A percentile compares a stretch with the other conserved stretches of the same genome.
Conservation (phyloP, 176 grass and related monocot species). For the Hyparrhenia diplandra region DNA sequence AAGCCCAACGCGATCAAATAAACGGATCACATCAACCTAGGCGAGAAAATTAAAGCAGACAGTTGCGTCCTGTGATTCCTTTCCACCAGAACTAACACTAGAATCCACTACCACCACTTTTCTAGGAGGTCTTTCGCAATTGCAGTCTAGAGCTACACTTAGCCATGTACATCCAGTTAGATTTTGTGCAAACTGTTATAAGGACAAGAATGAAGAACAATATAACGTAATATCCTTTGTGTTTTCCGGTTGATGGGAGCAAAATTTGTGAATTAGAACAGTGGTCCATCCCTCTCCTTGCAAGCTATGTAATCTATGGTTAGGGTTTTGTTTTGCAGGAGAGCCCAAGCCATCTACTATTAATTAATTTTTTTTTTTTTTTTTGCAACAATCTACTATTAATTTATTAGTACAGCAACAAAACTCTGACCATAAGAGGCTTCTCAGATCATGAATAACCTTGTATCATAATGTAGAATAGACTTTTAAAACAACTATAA, state of each 20-base stretch:
- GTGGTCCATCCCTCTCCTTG: not conserved
- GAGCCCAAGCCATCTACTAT: not conserved
- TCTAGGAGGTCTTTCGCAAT: not conserved
- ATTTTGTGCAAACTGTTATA: not conserved
- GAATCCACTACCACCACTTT: not conserved
- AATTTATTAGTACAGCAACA: too few species aligned
- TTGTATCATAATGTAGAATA: not conserved
- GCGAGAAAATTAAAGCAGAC: too few species aligned
- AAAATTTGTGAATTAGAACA: not conserved
- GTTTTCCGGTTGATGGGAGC: not conserved
- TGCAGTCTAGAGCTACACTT: not conserved
- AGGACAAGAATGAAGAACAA: too few species aligned
- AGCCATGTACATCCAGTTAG: not conserved
- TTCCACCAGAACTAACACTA: not conserved
- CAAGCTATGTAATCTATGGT: not conserved
- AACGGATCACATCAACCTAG: too few species aligned
- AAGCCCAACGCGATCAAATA: too few species aligned
- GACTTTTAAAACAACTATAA: not conserved
- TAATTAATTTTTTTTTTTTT: not conserved
- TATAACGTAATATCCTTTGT: not conserved
- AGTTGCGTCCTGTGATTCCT: too few species aligned
- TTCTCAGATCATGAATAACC: too few species aligned
- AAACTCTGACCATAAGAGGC: too few species aligned
- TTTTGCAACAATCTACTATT: too few species aligned
- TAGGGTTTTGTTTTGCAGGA: not conserved